Conservation (phyloP, 441 rosid species). For the Syzygium malaccense region DNA sequence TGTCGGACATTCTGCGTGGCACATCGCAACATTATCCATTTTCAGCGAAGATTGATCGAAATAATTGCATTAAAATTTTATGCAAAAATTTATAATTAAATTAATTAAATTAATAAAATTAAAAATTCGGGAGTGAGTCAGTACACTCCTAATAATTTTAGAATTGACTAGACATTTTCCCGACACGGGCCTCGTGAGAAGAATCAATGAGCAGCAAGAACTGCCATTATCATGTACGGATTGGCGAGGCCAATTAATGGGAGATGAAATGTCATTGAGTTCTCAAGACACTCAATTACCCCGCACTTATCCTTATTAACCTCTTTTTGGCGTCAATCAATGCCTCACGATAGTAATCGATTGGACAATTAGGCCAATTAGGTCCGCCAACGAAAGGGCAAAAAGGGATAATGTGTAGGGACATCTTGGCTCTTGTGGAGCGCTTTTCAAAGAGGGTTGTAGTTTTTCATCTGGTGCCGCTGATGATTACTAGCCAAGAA, state of each 20-base stretch:
- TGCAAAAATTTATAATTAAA: no score
- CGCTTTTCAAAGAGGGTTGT: background rate
- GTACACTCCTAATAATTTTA: background rate
- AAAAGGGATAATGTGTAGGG: background rate
- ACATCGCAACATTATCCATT: rapidly evolving
- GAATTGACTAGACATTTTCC: rapidly evolving
- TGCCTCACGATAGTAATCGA: background rate
- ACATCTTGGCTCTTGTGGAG: background rate
- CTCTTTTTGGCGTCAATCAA: background rate
- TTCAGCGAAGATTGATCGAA: no score
- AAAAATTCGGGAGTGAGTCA: no score
- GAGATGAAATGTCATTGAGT: background rate
- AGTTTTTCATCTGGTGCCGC: background rate
- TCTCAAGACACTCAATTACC: background rate
- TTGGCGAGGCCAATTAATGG: background rate
- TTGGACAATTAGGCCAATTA: background rate
- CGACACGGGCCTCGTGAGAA: background rate
- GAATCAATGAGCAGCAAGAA: background rate
- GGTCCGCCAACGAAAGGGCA: background rate
- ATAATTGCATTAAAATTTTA: background rate
- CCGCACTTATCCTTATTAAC: background rate
- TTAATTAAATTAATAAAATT: no score
- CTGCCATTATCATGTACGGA: background rate
- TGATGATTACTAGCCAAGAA: background rate
- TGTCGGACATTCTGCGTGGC: rapidly evolving